These are phyloP conservation scores for Penicillium concentricum DNA, from an alignment of 2,329 filamentous ascomycete species.

Conservation along the genomic window DNA sequence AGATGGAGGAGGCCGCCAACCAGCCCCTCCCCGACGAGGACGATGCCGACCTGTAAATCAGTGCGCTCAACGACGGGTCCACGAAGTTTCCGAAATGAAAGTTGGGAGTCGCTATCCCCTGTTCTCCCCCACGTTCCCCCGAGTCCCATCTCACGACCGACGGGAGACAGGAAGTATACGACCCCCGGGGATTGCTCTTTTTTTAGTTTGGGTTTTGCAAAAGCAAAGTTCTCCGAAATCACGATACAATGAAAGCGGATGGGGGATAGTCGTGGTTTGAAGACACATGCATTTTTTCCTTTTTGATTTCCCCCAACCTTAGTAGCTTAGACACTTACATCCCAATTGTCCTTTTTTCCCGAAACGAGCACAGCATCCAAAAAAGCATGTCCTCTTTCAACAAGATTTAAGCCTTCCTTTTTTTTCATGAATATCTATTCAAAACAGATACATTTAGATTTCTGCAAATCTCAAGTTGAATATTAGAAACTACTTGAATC, in stretches of 20 bases:
- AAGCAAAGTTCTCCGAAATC: constrained; percentile 30
- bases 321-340: constrained; percentile 32
- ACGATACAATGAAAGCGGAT: constrained; percentile 40
- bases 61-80: constrained; percentile 13
- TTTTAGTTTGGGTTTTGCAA: constrained; percentile 20
- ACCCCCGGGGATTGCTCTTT: constrained; percentile 10
- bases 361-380: constrained; percentile 26
- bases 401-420: constrained; percentile 11
- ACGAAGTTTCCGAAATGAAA: constrained; percentile 15
- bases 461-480: neutral
- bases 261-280: constrained; percentile 30
- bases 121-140: constrained; percentile 3
- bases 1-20: constrained; percentile 78
- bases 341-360: constrained; percentile 25
- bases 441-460: constrained; percentile 3
- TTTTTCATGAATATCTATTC: neutral
- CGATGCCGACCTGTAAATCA: constrained; percentile 61
- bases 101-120: constrained; percentile 9
- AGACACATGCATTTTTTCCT: constrained; percentile 35
- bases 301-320: constrained; percentile 22
- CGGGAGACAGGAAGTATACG: constrained; percentile 5
- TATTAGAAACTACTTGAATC: neutral
- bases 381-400: constrained; percentile 25
- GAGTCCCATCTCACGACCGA: neutral
- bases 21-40: constrained; percentile 94